A percentile compares a stretch with the other conserved stretches of the same genome.
Evolutionary conservation across 345 rosid genomes (phyloP).

Genomic region (Populus simonii): DNA sequence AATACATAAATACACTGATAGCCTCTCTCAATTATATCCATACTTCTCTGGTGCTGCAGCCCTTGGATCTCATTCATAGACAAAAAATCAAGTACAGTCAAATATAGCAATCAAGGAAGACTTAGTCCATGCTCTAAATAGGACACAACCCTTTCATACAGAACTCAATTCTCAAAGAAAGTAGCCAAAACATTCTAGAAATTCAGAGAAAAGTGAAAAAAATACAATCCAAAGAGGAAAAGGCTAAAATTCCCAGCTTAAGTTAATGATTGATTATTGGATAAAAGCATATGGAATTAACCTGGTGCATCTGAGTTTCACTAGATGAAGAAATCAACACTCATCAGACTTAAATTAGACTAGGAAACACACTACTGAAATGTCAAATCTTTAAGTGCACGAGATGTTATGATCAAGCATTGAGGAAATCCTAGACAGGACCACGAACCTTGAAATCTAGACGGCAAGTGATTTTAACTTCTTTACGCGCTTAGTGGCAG

Average conservation of each 20-base stretch:
- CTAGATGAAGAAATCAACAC: not conserved
- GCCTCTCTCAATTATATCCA: too few species aligned
- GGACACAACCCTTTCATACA: not conserved
- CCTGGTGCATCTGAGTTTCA: not conserved
- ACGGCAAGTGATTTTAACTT: slow-evolving; percentile 44
- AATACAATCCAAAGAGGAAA: not conserved
- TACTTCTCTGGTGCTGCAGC: too few species aligned
- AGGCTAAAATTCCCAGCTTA: not conserved
- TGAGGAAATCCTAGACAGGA: not conserved
- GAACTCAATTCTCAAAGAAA: not conserved
- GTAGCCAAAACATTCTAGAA: not conserved
- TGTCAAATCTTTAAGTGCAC: not conserved
- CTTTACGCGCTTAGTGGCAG: slow-evolving; percentile 48
- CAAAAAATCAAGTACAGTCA: too few species aligned
- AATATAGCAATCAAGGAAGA: not conserved
- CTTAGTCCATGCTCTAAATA: not conserved
- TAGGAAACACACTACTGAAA: not conserved
- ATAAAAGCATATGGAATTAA: not conserved
- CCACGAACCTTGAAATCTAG: slow-evolving; percentile 2
- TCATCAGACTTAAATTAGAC: not conserved
- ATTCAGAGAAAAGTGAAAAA: not conserved
- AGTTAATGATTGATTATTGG: not conserved
- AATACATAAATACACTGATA: too few species aligned
- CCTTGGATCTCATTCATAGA: too few species aligned
- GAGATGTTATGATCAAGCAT: not conserved